Base-by-base conservation (phyloP, 495 filamentous ascomycete species). In the Aspergillus olivimuriae region DNA sequence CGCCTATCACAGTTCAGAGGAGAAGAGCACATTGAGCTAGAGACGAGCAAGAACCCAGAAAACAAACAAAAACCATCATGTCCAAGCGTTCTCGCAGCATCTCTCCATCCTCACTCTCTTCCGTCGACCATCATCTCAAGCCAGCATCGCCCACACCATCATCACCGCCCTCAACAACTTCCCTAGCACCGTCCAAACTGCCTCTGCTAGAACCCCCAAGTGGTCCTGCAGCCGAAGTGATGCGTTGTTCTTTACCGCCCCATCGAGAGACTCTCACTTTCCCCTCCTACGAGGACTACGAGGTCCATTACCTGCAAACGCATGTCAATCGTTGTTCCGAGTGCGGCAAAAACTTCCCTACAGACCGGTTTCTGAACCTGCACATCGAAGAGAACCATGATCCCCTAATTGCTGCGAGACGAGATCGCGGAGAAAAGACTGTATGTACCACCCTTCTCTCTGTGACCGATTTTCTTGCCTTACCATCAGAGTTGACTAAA, bases 341-440 rank as follows among this genome's bases (percentile, higher is more conserved):
- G 48, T 96, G 87, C 60, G 69, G 75, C 38, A 89, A 78, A 66
- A 91, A 88, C 52, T 86, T 90, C 47, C 84, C 83, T 2, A 83
- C 81, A 0, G 69, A 75, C 28, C 76, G 77, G 44, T 83, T 92
- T 39, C 66, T 98, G 43, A 70, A 75, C 50, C 56, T 98, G 2
- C 92, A 98, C 62, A 94, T 96, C 47, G 79, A 85, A 48, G 92
- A 98, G 62, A 87, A 85, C 46, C 92, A 98, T 67, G 90, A 98
- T 67, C 72, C 86, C 2, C 70, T 97, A 34, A 72, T 69, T 28
- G 80, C 76, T 26, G 76, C 84, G n/a, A 76, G 69, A 45, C 74
- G 77, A 50, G 89, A 86, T 34, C 74, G 77, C 33, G 91, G 87
- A 20, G 91, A 95, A 59, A 91, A 89, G 49, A 95, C 84, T 2